Percentiles rank a stretch among this genome's conserved stretches.
Conservation (phyloP, 1,284 basidiomycete species). For the Trametes polyzona region DNA sequence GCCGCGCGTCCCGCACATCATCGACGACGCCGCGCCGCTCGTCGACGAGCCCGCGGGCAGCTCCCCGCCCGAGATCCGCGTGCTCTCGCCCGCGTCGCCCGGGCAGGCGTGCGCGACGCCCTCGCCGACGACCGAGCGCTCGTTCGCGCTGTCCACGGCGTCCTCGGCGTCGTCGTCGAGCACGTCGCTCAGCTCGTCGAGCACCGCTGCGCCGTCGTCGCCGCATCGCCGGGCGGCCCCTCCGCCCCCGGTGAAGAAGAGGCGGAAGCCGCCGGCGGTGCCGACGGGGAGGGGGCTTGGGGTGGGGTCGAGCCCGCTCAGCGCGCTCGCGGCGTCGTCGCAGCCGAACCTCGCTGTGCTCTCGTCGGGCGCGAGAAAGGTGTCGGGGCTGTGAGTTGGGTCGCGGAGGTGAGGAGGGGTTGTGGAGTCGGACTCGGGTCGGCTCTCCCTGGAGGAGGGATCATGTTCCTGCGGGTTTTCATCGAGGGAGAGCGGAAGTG, state of each 20-base stretch:
- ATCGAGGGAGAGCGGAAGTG: too few species aligned
- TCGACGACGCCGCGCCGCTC: conserved; percentile 22
- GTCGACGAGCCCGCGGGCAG: conserved; percentile 23
- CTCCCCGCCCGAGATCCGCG: conserved; percentile 22
- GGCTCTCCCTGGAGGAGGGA: too few species aligned
- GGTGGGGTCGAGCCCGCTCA: conserved; percentile 9
- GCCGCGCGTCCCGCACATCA: conserved; percentile 11
- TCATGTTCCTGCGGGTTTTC: too few species aligned
- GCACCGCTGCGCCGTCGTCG: conserved; percentile 24
- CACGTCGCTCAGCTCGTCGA: conserved; percentile 4
- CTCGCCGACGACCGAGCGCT: conserved; percentile 19
- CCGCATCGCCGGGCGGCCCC: conserved; percentile 49
- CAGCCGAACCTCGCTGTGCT: conserved; percentile 22
- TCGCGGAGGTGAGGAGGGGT: background rate
- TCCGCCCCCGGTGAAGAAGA: conserved; percentile 52
- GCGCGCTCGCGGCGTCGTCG: conserved; percentile 19
- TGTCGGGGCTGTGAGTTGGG: background rate
- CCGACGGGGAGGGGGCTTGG: conserved; percentile 43
- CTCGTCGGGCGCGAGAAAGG: conserved; percentile 10
- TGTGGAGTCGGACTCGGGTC: background rate
- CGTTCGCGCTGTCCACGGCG: conserved; percentile 14
- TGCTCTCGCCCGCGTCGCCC: conserved; percentile 23
- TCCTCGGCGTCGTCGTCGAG: conserved; percentile 13
- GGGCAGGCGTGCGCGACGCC: background rate
- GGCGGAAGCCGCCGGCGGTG: conserved; percentile 68